These are phyloP conservation scores for Aspergillus panamensis DNA, from an alignment of 495 filamentous ascomycete genomes.

Conservation along the genomic window DNA sequence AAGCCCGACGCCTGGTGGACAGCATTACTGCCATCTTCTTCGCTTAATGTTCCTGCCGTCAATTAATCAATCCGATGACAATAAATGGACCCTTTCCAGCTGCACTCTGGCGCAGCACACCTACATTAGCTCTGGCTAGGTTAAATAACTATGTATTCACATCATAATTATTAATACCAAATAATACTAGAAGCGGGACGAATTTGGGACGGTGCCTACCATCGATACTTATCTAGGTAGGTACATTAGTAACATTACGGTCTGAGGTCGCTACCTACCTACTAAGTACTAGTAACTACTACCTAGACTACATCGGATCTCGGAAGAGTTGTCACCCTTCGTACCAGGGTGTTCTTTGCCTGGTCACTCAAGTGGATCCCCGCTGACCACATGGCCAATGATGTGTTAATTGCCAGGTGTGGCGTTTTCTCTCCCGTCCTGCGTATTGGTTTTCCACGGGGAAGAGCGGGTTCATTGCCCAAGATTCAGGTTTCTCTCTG, in stretches of 20 bases:
- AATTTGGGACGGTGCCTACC: not conserved
- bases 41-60: constrained; percentile 13
- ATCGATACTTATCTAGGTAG: not conserved
- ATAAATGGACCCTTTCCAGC: constrained; percentile 3
- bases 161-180: not conserved
- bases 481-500: not conserved
- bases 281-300: no score
- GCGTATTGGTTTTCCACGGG: not conserved
- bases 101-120: not conserved
- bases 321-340: not conserved
- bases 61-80: not conserved
- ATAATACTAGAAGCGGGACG: not conserved
- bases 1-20: not conserved
- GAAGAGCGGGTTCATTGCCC: not conserved
- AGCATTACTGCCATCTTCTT: not conserved
- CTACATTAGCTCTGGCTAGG: not conserved
- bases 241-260: no score
- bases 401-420: not conserved
- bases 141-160: not conserved
- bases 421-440: not conserved
- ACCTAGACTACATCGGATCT: not conserved
- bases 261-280: no score
- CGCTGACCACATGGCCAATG: not conserved
- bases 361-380: not conserved
- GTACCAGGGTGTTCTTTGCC: not conserved